These are phyloP conservation scores for Suhomyces atakaporum DNA, from an alignment of 1,139 yeast genomes.

Conservation along the genomic window DNA sequence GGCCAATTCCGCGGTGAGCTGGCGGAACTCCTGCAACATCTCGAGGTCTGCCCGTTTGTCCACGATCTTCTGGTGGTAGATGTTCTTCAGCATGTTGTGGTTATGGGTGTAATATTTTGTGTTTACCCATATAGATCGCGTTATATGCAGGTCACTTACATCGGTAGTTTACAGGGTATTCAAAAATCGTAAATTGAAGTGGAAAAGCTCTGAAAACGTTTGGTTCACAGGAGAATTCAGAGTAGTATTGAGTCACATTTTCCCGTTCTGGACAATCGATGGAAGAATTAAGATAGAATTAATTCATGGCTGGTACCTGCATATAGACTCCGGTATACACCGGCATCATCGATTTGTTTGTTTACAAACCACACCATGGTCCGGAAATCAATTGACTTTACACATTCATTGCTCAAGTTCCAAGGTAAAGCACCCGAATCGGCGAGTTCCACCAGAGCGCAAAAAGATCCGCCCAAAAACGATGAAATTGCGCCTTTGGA, in stretches of 20 bases:
- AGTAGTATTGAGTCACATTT: no score
- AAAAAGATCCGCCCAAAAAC: not conserved
- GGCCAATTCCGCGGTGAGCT: constrained; percentile 49
- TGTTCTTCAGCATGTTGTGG: constrained; percentile 17
- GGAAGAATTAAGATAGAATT: no score
- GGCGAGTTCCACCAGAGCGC: not conserved
- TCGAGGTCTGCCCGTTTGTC: constrained; percentile 57
- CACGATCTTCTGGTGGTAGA: constrained; percentile 34
- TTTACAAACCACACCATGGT: constrained; percentile 18
- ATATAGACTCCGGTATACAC: no score
- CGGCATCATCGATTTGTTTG: no score
- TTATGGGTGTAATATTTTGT: not conserved
- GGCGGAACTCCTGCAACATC: constrained; percentile 50
- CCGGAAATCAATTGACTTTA: constrained; percentile 24
- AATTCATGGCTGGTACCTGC: no score
- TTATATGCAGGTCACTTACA: constrained; percentile 4
- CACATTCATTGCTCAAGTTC: constrained; percentile 21
- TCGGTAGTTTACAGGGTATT: no score
- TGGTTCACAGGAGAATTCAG: no score
- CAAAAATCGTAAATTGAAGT: no score
- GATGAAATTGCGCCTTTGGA: not conserved
- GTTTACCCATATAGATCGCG: no score
- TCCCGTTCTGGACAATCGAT: no score
- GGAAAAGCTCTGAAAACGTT: no score
- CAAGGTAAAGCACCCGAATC: constrained; percentile 13